Percentiles rank a stretch among this genome's conserved stretches.
These are phyloP conservation scores for Panus rudis DNA, from an alignment of 768 basidiomycete species.

Conservation along the genomic window DNA sequence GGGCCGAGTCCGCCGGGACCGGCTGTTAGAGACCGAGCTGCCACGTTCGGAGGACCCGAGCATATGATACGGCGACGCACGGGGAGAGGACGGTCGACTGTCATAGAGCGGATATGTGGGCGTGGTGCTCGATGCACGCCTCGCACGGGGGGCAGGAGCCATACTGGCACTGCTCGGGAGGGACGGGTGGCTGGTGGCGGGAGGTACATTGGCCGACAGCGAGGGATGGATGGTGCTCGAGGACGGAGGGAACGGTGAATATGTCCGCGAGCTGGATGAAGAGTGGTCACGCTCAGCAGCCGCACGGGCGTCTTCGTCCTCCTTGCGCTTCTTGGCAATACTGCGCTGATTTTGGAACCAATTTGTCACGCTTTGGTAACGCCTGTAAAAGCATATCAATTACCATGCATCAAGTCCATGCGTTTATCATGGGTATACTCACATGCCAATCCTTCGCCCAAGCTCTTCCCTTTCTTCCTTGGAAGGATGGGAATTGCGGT, in stretches of 20 bases:
- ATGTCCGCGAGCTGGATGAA: conserved; percentile 16
- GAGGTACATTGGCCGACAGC: conserved; percentile 33
- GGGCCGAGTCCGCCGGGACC: conserved; percentile 69
- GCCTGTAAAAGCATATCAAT: conserved; percentile 50
- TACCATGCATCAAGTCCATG: conserved; percentile 5
- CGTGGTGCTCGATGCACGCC: conserved; percentile 28
- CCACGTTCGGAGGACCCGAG: conserved; percentile 10
- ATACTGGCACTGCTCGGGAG: conserved; percentile 26
- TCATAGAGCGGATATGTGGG: conserved; percentile 7
- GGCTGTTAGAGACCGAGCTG: conserved; percentile 21
- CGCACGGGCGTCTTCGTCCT: conserved; percentile 40
- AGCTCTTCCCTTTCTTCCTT: conserved; percentile 60
- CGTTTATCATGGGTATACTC: conserved; percentile 27
- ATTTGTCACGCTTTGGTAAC: conserved; percentile 72
- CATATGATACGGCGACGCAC: conserved; percentile 19
- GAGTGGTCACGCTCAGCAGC: conserved; percentile 13
- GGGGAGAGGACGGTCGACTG: conserved; percentile 21
- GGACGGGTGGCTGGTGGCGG: conserved; percentile 41
- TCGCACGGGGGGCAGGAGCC: conserved; percentile 29
- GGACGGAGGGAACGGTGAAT: conserved; percentile 25
- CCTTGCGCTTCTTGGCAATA: conserved; percentile 63
- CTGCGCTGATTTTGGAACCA: conserved; percentile 88
- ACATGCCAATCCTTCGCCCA: conserved; percentile 71
- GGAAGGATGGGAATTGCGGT: conserved; percentile 57
- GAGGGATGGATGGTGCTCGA: conserved; percentile 23